A percentile compares a stretch with the other conserved stretches of the same genome.
Evolutionary conservation across 2,329 filamentous ascomycete species (phyloP).

Genomic region (Ophiostoma perfectum): DNA sequence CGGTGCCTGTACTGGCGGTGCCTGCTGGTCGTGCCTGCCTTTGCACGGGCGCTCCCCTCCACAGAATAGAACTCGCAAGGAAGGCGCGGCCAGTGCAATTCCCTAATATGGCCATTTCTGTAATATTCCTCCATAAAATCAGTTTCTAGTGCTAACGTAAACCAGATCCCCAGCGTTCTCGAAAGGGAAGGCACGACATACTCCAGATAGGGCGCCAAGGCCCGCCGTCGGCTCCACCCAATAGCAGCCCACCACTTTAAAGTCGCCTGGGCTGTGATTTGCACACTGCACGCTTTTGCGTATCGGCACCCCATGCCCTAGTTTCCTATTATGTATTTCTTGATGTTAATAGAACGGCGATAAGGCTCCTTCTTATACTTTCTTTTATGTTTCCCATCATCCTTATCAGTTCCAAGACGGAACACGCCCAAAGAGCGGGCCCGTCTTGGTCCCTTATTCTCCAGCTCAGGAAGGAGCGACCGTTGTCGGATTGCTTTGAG

Average conservation of each 20-base stretch:
- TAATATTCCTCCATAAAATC: not conserved
- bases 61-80: not conserved
- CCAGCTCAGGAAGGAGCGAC: conserved; percentile 15
- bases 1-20: not conserved
- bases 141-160: not conserved
- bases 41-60: not conserved
- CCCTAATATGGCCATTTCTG: not conserved
- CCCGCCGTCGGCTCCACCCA: conserved; percentile 15
- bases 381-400: conserved; percentile 22
- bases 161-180: not conserved
- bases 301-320: conserved; percentile 2
- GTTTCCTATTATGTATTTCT: conserved; percentile 37
- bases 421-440: conserved; percentile 6
- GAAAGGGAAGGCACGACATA: conserved; percentile 7
- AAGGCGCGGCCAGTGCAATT: conserved; percentile 3
- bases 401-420: conserved; percentile 26
- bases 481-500: conserved; percentile 15
- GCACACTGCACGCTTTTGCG: conserved; percentile 1
- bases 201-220: conserved; percentile 16
- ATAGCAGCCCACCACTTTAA: conserved; percentile 17
- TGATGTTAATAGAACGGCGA: conserved; percentile 33
- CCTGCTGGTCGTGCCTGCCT: not conserved
- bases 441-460: conserved; percentile 14
- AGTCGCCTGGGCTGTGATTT: conserved; percentile 11
- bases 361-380: conserved; percentile 30